phyloP scores from a whole-genome alignment of 345 rosid genomes.

The Combretum micranthum region DNA sequence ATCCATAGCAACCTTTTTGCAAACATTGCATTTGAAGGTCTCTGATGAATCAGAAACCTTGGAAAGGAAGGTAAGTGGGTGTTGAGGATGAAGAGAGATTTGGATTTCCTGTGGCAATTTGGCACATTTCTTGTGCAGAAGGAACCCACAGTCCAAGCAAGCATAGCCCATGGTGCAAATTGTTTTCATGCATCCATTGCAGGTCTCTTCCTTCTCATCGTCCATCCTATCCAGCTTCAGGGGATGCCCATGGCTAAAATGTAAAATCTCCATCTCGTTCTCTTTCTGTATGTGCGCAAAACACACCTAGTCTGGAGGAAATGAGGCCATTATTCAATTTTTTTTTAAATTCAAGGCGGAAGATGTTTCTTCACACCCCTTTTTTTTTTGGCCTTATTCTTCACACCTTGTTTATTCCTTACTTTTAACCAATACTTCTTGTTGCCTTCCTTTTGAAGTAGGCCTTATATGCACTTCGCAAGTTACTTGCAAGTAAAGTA shows the following conservation, averaged over 20 bases:
- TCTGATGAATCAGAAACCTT: neutral
- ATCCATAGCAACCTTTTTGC: slow-evolving; percentile 3
- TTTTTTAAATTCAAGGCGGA: too few relatives aligned
- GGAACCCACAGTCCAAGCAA: slow-evolving; percentile 14
- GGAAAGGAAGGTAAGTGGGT: slow-evolving; percentile 14
- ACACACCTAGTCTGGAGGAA: neutral
- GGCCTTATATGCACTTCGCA: too few relatives aligned
- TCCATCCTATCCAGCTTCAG: slow-evolving; percentile 2
- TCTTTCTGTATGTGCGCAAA: neutral
- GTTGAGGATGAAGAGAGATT: slow-evolving; percentile 18
- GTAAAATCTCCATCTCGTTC: neutral
- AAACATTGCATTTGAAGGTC: slow-evolving; percentile 7
- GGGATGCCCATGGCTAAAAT: slow-evolving; percentile 14
- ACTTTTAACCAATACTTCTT: too few relatives aligned
- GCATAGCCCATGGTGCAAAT: slow-evolving; percentile 3
- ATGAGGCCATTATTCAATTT: too few relatives aligned
- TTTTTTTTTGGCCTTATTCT: too few relatives aligned
- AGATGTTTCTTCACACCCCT: too few relatives aligned
- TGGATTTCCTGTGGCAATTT: slow-evolving; percentile 10
- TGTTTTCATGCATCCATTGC: slow-evolving; percentile 13
- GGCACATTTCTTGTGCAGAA: slow-evolving; percentile 19
- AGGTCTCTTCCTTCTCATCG: slow-evolving; percentile 4
- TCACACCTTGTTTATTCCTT: too few relatives aligned
- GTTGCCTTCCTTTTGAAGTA: too few relatives aligned
- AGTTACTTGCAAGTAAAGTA: too few relatives aligned